A percentile compares a stretch with the other conserved stretches of the same genome.
phyloP scores from a whole-genome alignment of 768 basidiomycete species.

The Termitomyces heimii region DNA sequence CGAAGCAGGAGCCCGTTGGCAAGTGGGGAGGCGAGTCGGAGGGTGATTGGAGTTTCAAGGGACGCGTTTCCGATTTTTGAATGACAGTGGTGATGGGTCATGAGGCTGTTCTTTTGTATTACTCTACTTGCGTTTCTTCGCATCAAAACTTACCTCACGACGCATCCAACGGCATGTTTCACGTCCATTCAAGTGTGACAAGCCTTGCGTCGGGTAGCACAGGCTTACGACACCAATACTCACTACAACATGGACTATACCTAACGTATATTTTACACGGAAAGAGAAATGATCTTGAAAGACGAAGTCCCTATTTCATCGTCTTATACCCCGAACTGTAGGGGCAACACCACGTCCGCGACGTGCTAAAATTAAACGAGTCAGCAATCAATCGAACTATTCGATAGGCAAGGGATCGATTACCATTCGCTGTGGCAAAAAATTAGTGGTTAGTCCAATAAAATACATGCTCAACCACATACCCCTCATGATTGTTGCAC shows the following conservation, averaged over 20 bases:
- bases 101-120: neutral
- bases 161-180: neutral
- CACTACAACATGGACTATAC: conserved; percentile 8
- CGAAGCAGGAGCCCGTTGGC: conserved; percentile 77
- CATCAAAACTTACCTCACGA: neutral
- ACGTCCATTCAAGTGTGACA: neutral
- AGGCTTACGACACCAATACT: conserved; percentile 6
- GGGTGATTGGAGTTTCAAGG: conserved; percentile 90
- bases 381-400: neutral
- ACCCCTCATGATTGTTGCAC: conserved; percentile 99
- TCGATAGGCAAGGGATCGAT: conserved; percentile 19
- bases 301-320: conserved; percentile 36
- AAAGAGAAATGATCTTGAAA: conserved; percentile 1
- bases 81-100: neutral
- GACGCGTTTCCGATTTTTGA: conserved; percentile 82
- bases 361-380: conserved; percentile 48
- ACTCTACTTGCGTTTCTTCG: neutral
- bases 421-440: conserved; percentile 66
- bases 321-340: conserved; percentile 74
- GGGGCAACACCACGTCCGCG: conserved; percentile 78
- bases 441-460: conserved; percentile 7
- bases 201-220: neutral
- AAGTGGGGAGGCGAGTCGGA: conserved; percentile 46
- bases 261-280: conserved; percentile 10
- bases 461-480: conserved; percentile 22